Evolutionary conservation across 1,139 yeast species (phyloP).

Genomic region (Blastobotrys proliferans): DNA sequence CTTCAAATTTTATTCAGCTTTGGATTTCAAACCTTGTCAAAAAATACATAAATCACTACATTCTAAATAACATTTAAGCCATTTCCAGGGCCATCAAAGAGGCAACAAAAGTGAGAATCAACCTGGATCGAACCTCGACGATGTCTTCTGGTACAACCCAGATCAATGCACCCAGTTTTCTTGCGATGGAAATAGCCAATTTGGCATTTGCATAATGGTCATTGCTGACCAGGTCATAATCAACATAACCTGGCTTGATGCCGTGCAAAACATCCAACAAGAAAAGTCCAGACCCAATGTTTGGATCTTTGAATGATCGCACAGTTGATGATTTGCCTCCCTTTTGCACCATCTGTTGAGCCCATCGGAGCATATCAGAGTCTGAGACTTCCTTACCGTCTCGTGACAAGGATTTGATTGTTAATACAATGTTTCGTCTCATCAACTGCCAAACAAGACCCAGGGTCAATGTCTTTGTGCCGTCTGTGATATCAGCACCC

Average conservation of each 20-base stretch:
- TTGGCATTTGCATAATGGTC: conserved; percentile 91
- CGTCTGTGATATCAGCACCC: conserved; percentile 96
- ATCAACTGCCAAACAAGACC: conserved; percentile 99
- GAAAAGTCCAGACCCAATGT: conserved; percentile 73
- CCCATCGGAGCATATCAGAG: conserved; percentile 88
- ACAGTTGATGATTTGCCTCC: conserved; percentile 71
- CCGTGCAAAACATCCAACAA: conserved; percentile 88
- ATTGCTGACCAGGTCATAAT: conserved; percentile 81
- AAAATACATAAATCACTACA: background rate
- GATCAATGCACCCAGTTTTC: conserved; percentile 95
- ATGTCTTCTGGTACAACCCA: conserved; percentile 99
- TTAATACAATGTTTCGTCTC: conserved; percentile 90
- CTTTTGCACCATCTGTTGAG: conserved; percentile 74
- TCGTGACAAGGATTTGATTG: conserved; percentile 68
- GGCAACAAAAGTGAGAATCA: conserved; percentile 90
- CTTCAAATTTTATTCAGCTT: too few relatives aligned
- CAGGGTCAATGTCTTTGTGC: conserved; percentile 80
- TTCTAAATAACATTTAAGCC: conserved; percentile 12
- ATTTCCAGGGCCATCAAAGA: conserved; percentile 70
- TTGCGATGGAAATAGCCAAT: conserved; percentile 95
- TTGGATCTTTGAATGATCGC: conserved; percentile 81
- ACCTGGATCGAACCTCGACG: conserved; percentile 89
- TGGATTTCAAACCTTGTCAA: too few relatives aligned
- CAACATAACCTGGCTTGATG: conserved; percentile 94
- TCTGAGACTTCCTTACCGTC: conserved; percentile 76